Conservation (phyloP, 371 early-diverging fungal genomes). For the Batkoa obscura region DNA sequence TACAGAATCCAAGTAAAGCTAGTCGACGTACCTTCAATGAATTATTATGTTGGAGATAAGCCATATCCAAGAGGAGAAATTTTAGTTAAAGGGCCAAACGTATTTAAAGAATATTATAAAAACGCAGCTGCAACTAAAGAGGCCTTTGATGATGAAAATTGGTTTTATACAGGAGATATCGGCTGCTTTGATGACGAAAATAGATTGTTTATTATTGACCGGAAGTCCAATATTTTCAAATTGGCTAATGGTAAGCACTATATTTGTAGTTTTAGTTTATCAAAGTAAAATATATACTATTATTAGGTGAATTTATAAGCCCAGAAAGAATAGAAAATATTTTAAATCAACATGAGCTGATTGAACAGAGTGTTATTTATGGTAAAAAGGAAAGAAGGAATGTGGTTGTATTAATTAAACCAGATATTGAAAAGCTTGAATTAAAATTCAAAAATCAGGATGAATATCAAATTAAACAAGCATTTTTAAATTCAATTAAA, state of each 20-base stretch:
- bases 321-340: conserved; percentile 66
- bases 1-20: conserved; percentile 53
- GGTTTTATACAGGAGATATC: conserved; percentile 86
- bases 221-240: conserved; percentile 97
- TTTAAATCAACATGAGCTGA: neutral
- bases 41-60: conserved; percentile 52
- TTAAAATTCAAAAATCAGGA: too few relatives aligned
- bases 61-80: conserved; percentile 83
- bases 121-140: conserved; percentile 65
- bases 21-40: conserved; percentile 77
- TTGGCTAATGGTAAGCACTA: conserved; percentile 7
- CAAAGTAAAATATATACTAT: neutral
- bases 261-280: too few relatives aligned
- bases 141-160: conserved; percentile 65
- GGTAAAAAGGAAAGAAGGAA: too few relatives aligned
- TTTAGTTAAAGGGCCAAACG: conserved; percentile 59
- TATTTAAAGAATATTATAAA: conserved; percentile 72
- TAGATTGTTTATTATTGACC: conserved; percentile 67
- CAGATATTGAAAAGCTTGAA: too few relatives aligned
- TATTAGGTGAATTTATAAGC: conserved; percentile 92
- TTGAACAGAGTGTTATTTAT: too few relatives aligned
- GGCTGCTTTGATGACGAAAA: conserved; percentile 32
- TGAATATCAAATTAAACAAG: too few relatives aligned
- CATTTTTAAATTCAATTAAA: too few relatives aligned
- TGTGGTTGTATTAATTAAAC: too few relatives aligned